phyloP scores from a whole-genome alignment of 2,329 filamentous ascomycete species.

The Herpotrichia juniperi region DNA sequence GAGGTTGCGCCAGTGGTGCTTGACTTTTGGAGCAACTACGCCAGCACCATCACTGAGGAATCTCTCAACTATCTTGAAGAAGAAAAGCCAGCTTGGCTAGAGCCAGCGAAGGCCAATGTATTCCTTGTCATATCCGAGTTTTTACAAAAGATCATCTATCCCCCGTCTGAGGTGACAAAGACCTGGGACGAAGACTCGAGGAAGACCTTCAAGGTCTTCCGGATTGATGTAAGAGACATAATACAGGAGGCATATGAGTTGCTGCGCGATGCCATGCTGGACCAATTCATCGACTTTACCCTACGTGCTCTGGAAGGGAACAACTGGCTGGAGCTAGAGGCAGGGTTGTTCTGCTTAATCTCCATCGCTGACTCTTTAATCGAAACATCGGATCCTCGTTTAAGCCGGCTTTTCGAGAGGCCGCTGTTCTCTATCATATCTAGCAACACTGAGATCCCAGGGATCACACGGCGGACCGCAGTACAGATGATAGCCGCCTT shows the following conservation, averaged over 20 bases:
- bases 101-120: slow-evolving; percentile 63
- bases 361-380: slow-evolving; percentile 70
- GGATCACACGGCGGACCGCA: slow-evolving; percentile 70
- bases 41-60: slow-evolving; percentile 70
- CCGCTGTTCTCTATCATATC: slow-evolving; percentile 60
- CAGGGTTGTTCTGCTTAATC: slow-evolving; percentile 66
- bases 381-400: slow-evolving; percentile 63
- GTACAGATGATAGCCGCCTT: slow-evolving; percentile 75
- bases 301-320: slow-evolving; percentile 47
- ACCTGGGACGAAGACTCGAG: slow-evolving; percentile 74
- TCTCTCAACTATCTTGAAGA: slow-evolving; percentile 37
- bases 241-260: slow-evolving; percentile 72
- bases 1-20: slow-evolving; percentile 75
- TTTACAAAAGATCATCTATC: slow-evolving; percentile 73
- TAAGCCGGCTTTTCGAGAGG: slow-evolving; percentile 69
- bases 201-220: slow-evolving; percentile 71
- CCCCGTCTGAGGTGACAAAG: slow-evolving; percentile 61
- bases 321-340: slow-evolving; percentile 59
- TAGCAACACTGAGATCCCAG: slow-evolving; percentile 58
- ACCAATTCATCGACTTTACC: slow-evolving; percentile 54
- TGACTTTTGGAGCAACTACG: slow-evolving; percentile 82
- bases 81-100: slow-evolving; percentile 61
- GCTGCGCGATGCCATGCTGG: slow-evolving; percentile 53
- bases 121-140: slow-evolving; percentile 69
- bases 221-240: slow-evolving; percentile 80